Evolutionary conservation across 176 grass and related monocot species (phyloP), one percentile per base, ranked within the genome.

Genomic region (Urochloa ruziziensis): DNA sequence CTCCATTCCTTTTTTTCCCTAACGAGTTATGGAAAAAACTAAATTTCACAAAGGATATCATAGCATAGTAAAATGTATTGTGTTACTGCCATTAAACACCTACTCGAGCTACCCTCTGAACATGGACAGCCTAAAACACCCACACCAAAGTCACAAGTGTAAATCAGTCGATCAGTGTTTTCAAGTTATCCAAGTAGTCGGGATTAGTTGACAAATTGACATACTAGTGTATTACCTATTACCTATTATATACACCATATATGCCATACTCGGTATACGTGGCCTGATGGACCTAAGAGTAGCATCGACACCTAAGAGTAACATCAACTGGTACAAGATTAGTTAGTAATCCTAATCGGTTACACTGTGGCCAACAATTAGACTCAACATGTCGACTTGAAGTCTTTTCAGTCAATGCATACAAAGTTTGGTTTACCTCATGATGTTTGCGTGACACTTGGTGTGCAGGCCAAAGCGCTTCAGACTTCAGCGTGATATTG

Each of bases 371-470:
- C 54, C 54, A 58, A 3, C 54, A 58, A 58, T 58, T 56, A 2
- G 21, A 56, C 12, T 24, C 8, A 0, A 29, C 24, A 11, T 14
- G 25, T 60, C 58, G 2, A 60, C 58, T 25, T 60, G 13, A 18
- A 27, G 28, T 44, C 2, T 27, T 48, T 48, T 24, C 25, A 49
- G 6, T 58, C 32, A 67, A 60, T 6, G 71, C 7, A 35, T 29
- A 15, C 1, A 58, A 13, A 30, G 3, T 47, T 39, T 82, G 6
- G 6, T 49, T 82, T 86, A 98, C 96, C 89, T 96, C 97, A 42
- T 96, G 97, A 91, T 99, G 97, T 58, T 94, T 99, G 48, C 80
- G 83, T 24, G 97, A 99, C 74, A 92, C 93, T 88, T 96, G 93
- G 74, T 99, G 97, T 56, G 97, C 97, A 32, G 93, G 93, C 97